A percentile compares a stretch with the other conserved stretches of the same genome.
These are phyloP conservation scores for Phytophthora kernoviae DNA, from an alignment of 352 stramenopile genomes.

Conservation along the genomic window DNA sequence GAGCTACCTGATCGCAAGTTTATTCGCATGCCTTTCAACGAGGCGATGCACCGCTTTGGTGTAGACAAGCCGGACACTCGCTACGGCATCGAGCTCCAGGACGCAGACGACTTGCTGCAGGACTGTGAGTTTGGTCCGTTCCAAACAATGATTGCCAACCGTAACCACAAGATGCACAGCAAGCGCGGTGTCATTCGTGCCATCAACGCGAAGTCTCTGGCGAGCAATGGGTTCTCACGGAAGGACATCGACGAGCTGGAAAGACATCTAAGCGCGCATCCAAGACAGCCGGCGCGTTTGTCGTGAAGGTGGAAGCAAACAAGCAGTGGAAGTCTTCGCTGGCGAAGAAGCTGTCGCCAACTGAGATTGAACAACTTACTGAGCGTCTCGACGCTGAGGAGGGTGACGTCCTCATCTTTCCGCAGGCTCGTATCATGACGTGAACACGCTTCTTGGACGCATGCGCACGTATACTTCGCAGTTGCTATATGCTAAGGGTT, in stretches of 20 bases:
- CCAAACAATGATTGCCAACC: conserved; percentile 35
- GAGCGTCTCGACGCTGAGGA: conserved; percentile 53
- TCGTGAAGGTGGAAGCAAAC: conserved; percentile 63
- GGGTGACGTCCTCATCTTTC: conserved; percentile 78
- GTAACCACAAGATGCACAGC: conserved; percentile 21
- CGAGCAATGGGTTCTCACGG: conserved; percentile 58
- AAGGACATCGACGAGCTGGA: conserved; percentile 77
- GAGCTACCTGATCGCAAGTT: conserved; percentile 50
- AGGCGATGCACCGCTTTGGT: conserved; percentile 82
- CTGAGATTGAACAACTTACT: conserved; percentile 56
- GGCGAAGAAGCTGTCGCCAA: conserved; percentile 56
- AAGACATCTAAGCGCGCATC: conserved; percentile 54
- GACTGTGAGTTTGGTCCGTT: conserved; percentile 52
- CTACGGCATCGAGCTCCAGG: conserved; percentile 71
- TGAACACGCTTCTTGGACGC: conserved; percentile 65
- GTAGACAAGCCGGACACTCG: conserved; percentile 89
- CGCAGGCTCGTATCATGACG: conserved; percentile 55
- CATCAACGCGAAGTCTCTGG: conserved; percentile 76
- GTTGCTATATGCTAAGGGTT: conserved; percentile 62
- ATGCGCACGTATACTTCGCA: conserved; percentile 70
- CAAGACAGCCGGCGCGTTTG: conserved; percentile 39
- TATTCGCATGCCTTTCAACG: conserved; percentile 68
- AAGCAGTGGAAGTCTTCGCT: conserved; percentile 80
- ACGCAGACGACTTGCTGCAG: conserved; percentile 53
- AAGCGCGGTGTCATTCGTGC: conserved; percentile 55